These are phyloP conservation scores for Stromatinia cepivora DNA, from an alignment of 2,329 filamentous ascomycete species.

Conservation along the genomic window DNA sequence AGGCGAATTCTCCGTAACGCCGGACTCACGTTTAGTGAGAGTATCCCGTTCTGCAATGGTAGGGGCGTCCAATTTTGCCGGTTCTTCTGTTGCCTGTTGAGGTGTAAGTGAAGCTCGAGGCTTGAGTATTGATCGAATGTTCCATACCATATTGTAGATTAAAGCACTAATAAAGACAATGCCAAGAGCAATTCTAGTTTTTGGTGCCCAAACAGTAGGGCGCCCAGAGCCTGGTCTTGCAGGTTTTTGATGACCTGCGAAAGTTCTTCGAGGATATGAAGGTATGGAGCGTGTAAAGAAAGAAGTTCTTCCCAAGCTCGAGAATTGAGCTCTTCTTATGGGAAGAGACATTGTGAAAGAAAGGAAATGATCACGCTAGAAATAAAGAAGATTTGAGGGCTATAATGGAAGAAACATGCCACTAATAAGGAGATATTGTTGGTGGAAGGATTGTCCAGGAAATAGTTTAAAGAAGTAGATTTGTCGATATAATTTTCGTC, in stretches of 20 bases:
- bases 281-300: slow-evolving; percentile 5
- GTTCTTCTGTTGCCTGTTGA: slow-evolving; percentile 39
- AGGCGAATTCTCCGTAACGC: slow-evolving; percentile 74
- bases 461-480: neutral
- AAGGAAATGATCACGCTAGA: slow-evolving; percentile 1
- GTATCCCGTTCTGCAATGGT: slow-evolving; percentile 84
- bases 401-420: slow-evolving; percentile 35
- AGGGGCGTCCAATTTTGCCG: slow-evolving; percentile 56
- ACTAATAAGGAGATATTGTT: slow-evolving; percentile 30
- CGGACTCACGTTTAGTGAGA: slow-evolving; percentile 74
- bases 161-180: slow-evolving; percentile 50
- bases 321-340: slow-evolving; percentile 24
- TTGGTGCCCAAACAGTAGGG: slow-evolving; percentile 45
- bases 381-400: slow-evolving; percentile 21
- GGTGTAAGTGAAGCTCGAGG: slow-evolving; percentile 30
- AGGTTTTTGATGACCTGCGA: slow-evolving; percentile 30
- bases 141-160: slow-evolving; percentile 52
- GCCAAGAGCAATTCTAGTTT: slow-evolving; percentile 50
- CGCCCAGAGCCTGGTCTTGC: slow-evolving; percentile 24
- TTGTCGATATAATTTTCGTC: slow-evolving; percentile 1
- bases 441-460: neutral
- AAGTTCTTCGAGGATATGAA: slow-evolving; percentile 32
- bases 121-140: neutral
- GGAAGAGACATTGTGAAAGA: slow-evolving; percentile 35
- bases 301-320: slow-evolving; percentile 22